Evolutionary conservation across 129 eudicot genomes (phyloP), one percentile per base, ranked within the genome.

Genomic region (Artemisia argyi): DNA sequence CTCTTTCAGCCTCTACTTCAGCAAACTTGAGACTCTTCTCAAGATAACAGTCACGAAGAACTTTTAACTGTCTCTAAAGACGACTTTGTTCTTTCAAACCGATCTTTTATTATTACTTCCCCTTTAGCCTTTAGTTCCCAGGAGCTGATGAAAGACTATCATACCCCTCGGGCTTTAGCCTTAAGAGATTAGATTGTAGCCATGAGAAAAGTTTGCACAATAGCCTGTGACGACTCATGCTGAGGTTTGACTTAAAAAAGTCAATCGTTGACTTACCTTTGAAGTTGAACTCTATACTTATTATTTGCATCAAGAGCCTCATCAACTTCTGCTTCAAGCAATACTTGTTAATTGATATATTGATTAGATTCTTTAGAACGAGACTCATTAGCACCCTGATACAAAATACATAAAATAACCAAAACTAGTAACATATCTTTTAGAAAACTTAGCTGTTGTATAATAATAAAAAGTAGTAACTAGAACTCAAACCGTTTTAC

Each of bases 1-100:
- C 98, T 14, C 96, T 83, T 68, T 88, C 81, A 14, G 91, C 91
- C 75, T 90, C 97, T 1, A 88, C 98, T 80, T 94, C 97, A 22
- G 98, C 98, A 69, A 85, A 94, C 63, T 83, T 86, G 26, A 94
- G 96, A 67, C 98, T 94, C 98, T 90, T 94, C 61, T 90, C 87
- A 57, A 87, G 89, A 77, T 90, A 94, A 22, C 95, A 86, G 26
- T 94, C 97, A 17, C 87, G 95, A 49, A 94, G 82, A 32, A 90
- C 98, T 84, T 79, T 82, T 30, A 90, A 63, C 76, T 17, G 75
- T 81, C 76, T 89, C 91, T n/a, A 89, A 80, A 18, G 87, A 83
- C 17, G 95, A 85, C 53, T 89, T 81, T 73, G 89, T 85, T 66
- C 85, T 52, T 71, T 87, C 95, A 44, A 81, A 79, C 52, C 82